Conservation (phyloP, 495 filamentous ascomycete genomes). For the Bombardia bombarda region DNA sequence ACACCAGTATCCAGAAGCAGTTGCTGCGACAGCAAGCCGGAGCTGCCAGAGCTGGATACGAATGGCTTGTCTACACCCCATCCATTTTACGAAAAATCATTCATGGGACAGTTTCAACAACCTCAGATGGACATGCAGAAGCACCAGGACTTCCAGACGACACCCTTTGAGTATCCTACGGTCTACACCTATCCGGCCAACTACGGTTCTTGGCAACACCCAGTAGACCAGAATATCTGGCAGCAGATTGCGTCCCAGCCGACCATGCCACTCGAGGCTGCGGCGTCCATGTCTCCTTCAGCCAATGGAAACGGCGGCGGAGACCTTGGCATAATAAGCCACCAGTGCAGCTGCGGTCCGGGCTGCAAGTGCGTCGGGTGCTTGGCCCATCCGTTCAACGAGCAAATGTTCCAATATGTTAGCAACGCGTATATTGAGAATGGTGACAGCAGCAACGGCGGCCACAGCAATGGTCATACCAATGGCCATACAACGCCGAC, state of each 20-base stretch:
- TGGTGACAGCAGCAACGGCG: conserved; percentile 5
- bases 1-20: conserved; percentile 2
- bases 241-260: conserved; percentile 20
- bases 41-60: conserved; percentile 1
- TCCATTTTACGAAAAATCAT: conserved; percentile 6
- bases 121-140: conserved; percentile 9
- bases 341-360: conserved; percentile 58
- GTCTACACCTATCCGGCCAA: conserved; percentile 32
- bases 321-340: conserved; percentile 20
- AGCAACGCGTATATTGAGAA: conserved; percentile 19
- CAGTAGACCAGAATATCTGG: conserved; percentile 31
- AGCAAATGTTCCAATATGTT: conserved; percentile 59
- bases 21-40: conserved; percentile 11
- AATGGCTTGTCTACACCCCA: conserved; percentile 5
- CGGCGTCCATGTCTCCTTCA: conserved; percentile 1
- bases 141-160: conserved; percentile 9
- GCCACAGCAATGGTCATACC: conserved; percentile 5
- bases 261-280: conserved; percentile 5
- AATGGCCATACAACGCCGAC: neutral
- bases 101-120: conserved; percentile 12
- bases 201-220: conserved; percentile 36
- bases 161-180: conserved; percentile 10
- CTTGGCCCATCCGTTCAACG: conserved; percentile 63
- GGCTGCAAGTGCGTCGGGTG: conserved; percentile 64
- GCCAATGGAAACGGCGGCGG: conserved; percentile 8